Conservation (phyloP, 1,139 yeast species). For the Nematodospora anomalae region DNA sequence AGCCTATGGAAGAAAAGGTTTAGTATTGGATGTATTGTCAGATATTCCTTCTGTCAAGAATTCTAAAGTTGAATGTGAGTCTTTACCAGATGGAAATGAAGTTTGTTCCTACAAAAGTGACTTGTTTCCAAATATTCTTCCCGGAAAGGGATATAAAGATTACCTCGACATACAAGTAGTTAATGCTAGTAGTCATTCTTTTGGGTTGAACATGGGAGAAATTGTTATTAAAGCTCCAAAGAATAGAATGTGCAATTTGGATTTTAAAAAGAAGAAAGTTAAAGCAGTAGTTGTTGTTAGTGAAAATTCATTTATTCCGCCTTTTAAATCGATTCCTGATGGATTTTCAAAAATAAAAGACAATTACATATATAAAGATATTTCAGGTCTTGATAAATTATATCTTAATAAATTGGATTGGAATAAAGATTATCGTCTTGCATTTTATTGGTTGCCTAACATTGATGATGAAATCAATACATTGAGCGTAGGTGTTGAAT, state of each 20-base stretch:
- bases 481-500: conserved; percentile 58
- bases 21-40: conserved; percentile 38
- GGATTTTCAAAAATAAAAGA: conserved; percentile 56
- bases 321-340: conserved; percentile 42
- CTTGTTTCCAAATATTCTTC: conserved; percentile 52
- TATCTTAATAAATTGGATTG: conserved; percentile 66
- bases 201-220: conserved; percentile 68
- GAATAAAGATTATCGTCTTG: conserved; percentile 57
- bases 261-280: conserved; percentile 36
- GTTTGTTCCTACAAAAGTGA: conserved; percentile 52
- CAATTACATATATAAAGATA: conserved; percentile 51
- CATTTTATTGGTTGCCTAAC: conserved; percentile 77
- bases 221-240: conserved; percentile 57
- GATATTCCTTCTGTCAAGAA: conserved; percentile 67
- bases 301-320: conserved; percentile 24
- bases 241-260: conserved; percentile 62
- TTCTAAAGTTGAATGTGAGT: conserved; percentile 33
- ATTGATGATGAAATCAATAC: conserved; percentile 38
- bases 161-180: conserved; percentile 51
- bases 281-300: conserved; percentile 8
- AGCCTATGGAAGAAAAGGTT: conserved; percentile 54
- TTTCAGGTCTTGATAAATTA: conserved; percentile 61
- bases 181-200: conserved; percentile 52
- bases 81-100: conserved; percentile 46
- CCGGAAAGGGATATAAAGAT: conserved; percentile 39